Evolutionary conservation across 192 early-diverging fungal species (phyloP).

Genomic region (Umbelopsis vinacea): DNA sequence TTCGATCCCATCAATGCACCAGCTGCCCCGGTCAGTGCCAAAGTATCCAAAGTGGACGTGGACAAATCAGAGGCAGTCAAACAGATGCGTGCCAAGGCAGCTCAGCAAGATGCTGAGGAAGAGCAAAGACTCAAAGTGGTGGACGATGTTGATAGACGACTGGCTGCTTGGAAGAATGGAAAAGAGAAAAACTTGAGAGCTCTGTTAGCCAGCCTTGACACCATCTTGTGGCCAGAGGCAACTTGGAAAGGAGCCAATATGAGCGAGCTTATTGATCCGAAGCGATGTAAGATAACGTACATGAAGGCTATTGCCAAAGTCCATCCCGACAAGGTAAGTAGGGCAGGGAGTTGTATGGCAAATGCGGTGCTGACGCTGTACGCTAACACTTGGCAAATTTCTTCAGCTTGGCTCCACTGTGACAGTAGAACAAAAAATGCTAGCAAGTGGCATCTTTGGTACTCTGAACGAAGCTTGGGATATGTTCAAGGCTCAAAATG

Average conservation of each 20-base stretch:
- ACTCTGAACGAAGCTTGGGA: constrained; percentile 96
- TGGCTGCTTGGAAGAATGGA: constrained; percentile 77
- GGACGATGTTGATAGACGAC: constrained; percentile 79
- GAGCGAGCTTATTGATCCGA: constrained; percentile 81
- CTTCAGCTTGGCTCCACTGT: constrained; percentile 42
- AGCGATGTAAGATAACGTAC: constrained; percentile 88
- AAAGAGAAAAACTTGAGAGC: constrained; percentile 93
- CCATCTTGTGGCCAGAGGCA: constrained; percentile 74
- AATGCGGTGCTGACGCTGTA: too few relatives aligned
- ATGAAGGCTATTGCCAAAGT: constrained; percentile 92
- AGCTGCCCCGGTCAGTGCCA: background rate
- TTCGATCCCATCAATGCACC: constrained; percentile 12
- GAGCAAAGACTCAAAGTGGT: constrained; percentile 69
- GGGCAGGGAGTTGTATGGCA: too few relatives aligned
- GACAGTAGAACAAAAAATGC: constrained; percentile 82
- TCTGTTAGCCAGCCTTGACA: constrained; percentile 80
- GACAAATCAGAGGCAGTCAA: constrained; percentile 60
- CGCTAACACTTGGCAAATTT: background rate
- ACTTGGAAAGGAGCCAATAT: constrained; percentile 79
- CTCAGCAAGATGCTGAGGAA: constrained; percentile 73
- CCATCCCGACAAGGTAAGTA: constrained; percentile 91
- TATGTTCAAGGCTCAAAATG: constrained; percentile 83
- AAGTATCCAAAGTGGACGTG: background rate
- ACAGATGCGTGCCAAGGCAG: constrained; percentile 77
- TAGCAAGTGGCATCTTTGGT: constrained; percentile 88